Percentiles rank a stretch among this genome's conserved stretches.
Conservation (phyloP, 805 yeast genomes). For the Priceomyces carsonii region DNA sequence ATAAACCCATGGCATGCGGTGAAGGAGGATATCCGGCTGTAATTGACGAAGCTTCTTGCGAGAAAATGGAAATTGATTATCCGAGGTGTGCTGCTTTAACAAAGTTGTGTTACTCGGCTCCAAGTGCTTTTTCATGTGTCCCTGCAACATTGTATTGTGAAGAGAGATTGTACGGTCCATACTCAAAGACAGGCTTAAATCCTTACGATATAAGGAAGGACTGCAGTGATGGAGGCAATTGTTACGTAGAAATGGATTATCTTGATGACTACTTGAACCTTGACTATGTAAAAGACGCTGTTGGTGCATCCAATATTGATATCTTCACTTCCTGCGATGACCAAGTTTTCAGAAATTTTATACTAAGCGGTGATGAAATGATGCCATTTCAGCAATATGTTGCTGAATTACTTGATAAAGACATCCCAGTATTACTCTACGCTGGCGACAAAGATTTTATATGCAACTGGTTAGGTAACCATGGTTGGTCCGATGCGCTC, state of each 20-base stretch:
- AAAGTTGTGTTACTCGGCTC: slow-evolving; percentile 31
- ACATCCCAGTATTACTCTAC: slow-evolving; percentile 41
- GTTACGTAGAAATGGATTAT: slow-evolving; percentile 52
- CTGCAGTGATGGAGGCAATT: slow-evolving; percentile 51
- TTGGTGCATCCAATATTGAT: slow-evolving; percentile 57
- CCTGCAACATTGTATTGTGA: slow-evolving; percentile 40
- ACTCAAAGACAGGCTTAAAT: slow-evolving; percentile 53
- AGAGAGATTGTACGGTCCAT: slow-evolving; percentile 26
- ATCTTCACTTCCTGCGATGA: slow-evolving; percentile 48
- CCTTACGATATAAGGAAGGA: slow-evolving; percentile 62
- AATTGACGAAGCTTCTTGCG: slow-evolving; percentile 31
- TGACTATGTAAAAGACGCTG: slow-evolving; percentile 51
- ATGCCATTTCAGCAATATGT: slow-evolving; percentile 71
- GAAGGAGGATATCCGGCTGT: slow-evolving; percentile 45
- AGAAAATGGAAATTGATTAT: slow-evolving; percentile 32
- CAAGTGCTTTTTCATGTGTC: slow-evolving; percentile 37
- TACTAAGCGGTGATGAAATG: slow-evolving; percentile 64
- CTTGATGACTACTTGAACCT: slow-evolving; percentile 55
- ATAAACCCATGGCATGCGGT: slow-evolving; percentile 48
- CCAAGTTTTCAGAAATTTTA: slow-evolving; percentile 49
- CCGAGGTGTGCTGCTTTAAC: slow-evolving; percentile 35
- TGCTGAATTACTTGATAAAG: slow-evolving; percentile 39
- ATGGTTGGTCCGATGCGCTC: slow-evolving; percentile 39
- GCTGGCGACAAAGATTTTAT: slow-evolving; percentile 49
- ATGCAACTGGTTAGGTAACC: slow-evolving; percentile 49